These are phyloP conservation scores for Diutina pseudorugosa DNA, from an alignment of 1,139 yeast genomes.

Conservation along the genomic window DNA sequence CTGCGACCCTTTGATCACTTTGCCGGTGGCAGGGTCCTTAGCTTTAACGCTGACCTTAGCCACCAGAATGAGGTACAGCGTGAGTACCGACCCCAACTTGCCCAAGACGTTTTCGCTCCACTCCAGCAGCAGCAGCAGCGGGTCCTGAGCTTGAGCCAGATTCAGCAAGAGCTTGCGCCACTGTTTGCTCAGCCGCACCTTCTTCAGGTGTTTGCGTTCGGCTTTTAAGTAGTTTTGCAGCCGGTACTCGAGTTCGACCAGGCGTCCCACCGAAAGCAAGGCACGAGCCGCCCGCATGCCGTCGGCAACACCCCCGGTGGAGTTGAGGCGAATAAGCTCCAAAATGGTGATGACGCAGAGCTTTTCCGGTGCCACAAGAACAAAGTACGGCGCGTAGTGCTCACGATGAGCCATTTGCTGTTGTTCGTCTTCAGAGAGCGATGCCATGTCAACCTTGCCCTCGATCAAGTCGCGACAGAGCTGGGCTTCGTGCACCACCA, in stretches of 20 bases:
- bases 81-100: slow-evolving; percentile 70
- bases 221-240: slow-evolving; percentile 49
- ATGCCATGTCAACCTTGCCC: slow-evolving; percentile 11
- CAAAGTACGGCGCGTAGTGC: slow-evolving; percentile 70
- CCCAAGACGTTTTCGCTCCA: slow-evolving; percentile 52
- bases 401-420: slow-evolving; percentile 37
- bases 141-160: slow-evolving; percentile 16
- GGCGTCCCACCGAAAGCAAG: slow-evolving; percentile 69
- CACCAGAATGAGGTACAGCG: slow-evolving; percentile 65
- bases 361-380: slow-evolving; percentile 63
- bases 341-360: slow-evolving; percentile 76
- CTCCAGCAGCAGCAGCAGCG: slow-evolving; percentile 12
- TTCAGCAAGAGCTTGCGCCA: slow-evolving; percentile 31
- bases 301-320: slow-evolving; percentile 67
- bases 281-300: slow-evolving; percentile 85
- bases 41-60: slow-evolving; percentile 75
- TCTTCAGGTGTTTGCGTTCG: slow-evolving; percentile 37
- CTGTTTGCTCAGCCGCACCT: slow-evolving; percentile 19
- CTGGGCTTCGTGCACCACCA: slow-evolving; percentile 52
- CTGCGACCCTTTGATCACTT: slow-evolving; percentile 52
- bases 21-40: slow-evolving; percentile 65
- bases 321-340: slow-evolving; percentile 62
- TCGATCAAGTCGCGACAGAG: slow-evolving; percentile 29
- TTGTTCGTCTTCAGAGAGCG: slow-evolving; percentile 17
- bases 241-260: slow-evolving; percentile 75